A percentile compares a stretch with the other conserved stretches of the same genome.
Evolutionary conservation across 768 basidiomycete species (phyloP).

Genomic region (Cyathus striatus): DNA sequence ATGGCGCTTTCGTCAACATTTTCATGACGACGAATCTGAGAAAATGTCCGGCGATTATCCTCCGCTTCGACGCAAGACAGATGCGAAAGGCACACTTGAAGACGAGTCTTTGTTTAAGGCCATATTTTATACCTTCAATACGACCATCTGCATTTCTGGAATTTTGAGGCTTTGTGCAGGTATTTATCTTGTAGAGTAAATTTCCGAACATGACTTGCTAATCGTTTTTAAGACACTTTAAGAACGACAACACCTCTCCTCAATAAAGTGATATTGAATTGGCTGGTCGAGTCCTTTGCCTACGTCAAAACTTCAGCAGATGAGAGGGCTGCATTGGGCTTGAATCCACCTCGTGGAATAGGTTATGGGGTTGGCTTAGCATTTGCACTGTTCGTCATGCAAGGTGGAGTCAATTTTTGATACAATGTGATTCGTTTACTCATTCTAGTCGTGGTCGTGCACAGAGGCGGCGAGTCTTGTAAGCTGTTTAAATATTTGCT

Average conservation of each 20-base stretch:
- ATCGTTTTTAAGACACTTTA: conserved; percentile 30
- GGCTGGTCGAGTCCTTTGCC: conserved; percentile 46
- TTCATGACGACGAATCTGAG: background rate
- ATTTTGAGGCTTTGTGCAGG: conserved; percentile 41
- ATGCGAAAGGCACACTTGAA: too few relatives aligned
- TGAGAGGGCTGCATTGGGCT: conserved; percentile 26
- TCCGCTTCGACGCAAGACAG: too few relatives aligned
- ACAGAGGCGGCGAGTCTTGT: conserved; percentile 29
- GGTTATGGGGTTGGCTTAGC: conserved; percentile 62
- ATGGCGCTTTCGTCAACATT: too few relatives aligned
- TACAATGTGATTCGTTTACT: conserved; percentile 18
- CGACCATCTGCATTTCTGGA: conserved; percentile 42
- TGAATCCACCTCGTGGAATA: conserved; percentile 38
- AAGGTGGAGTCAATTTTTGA: conserved; percentile 27
- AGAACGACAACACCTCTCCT: conserved; percentile 52
- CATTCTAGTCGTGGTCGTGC: background rate
- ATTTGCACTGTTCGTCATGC: conserved; percentile 55
- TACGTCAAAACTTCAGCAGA: conserved; percentile 30
- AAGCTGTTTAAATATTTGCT: conserved; percentile 15
- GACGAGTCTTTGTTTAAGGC: conserved; percentile 49
- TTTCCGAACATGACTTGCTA: conserved; percentile 2
- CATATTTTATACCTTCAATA: conserved; percentile 39
- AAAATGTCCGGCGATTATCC: background rate
- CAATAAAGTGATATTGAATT: conserved; percentile 54
- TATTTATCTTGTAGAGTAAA: conserved; percentile 10